These are phyloP conservation scores for Boletus reticuloceps DNA, from an alignment of 768 basidiomycete species.

Conservation along the genomic window DNA sequence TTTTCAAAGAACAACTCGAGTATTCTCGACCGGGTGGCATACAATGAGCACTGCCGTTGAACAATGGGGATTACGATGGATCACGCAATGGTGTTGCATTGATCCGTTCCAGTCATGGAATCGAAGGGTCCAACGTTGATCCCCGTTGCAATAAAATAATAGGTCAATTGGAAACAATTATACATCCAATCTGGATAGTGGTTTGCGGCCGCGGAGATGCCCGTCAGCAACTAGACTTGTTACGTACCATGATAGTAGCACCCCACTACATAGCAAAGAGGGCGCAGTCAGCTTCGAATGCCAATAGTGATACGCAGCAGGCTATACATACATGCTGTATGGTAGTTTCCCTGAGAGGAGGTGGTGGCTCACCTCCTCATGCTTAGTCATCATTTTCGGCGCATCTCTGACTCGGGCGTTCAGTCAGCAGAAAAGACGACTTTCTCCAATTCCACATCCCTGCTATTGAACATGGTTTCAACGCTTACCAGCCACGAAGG, in stretches of 20 bases:
- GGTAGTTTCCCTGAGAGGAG: slow-evolving; percentile 1
- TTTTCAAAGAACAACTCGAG: no score
- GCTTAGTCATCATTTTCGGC: slow-evolving; percentile 22
- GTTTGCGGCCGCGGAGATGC: neutral
- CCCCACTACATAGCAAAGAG: neutral
- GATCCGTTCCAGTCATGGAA: neutral
- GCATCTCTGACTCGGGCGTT: no score
- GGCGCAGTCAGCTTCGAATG: neutral
- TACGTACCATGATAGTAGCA: slow-evolving; percentile 3
- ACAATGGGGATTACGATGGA: neutral
- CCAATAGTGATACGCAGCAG: neutral
- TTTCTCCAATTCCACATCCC: slow-evolving; percentile 4
- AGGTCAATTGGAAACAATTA: neutral
- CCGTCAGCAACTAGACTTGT: neutral
- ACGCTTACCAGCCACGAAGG: slow-evolving; percentile 32
- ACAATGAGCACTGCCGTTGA: neutral
- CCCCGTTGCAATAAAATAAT: neutral
- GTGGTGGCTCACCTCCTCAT: neutral
- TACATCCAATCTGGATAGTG: neutral
- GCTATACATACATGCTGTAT: neutral
- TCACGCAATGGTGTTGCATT: neutral
- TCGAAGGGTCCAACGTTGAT: neutral
- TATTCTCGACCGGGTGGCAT: neutral
- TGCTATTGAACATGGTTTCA: slow-evolving; percentile 27
- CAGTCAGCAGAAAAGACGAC: neutral